Percentiles rank a stretch among this genome's conserved stretches.
Evolutionary conservation across 768 basidiomycete species (phyloP).

Genomic region (Pisolithus sp.): DNA sequence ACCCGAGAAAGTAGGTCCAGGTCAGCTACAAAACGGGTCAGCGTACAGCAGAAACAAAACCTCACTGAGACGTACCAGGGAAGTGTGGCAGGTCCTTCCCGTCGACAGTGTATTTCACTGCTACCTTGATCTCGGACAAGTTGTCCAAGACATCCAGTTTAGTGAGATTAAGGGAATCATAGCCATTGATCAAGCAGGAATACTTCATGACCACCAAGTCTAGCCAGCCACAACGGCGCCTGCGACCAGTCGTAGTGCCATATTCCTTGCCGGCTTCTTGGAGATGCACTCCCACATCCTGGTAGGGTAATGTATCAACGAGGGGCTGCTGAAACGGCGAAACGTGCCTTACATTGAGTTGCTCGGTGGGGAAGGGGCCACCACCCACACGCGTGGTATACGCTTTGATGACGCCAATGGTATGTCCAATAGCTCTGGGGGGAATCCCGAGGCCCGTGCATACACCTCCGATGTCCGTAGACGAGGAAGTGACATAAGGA

Average conservation of each 20-base stretch:
- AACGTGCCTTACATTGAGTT: constrained; percentile 62
- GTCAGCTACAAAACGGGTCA: constrained; percentile 50
- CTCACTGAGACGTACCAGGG: constrained; percentile 57
- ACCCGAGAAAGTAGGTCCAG: constrained; percentile 73
- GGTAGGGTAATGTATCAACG: constrained; percentile 4
- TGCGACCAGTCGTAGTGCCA: constrained; percentile 88
- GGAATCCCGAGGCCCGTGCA: constrained; percentile 98
- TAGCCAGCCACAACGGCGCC: constrained; percentile 94
- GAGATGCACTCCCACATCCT: constrained; percentile 79
- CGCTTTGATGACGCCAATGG: constrained; percentile 93
- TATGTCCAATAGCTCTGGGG: constrained; percentile 77
- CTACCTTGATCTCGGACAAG: constrained; percentile 84
- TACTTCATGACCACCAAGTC: constrained; percentile 93
- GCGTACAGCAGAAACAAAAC: not conserved
- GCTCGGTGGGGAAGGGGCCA: constrained; percentile 96
- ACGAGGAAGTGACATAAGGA: constrained; percentile 93
- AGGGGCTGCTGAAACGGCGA: not conserved
- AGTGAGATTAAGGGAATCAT: constrained; percentile 88
- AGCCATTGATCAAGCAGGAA: constrained; percentile 92
- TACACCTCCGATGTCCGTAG: constrained; percentile 90
- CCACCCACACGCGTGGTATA: constrained; percentile 99
- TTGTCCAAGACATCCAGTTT: constrained; percentile 91
- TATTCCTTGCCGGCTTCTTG: constrained; percentile 93
- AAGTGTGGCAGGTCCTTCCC: constrained; percentile 77
- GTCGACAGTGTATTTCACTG: constrained; percentile 68